Base-by-base conservation (phyloP, 1,284 basidiomycete genomes). In the Cystobasidium sp. region DNA sequence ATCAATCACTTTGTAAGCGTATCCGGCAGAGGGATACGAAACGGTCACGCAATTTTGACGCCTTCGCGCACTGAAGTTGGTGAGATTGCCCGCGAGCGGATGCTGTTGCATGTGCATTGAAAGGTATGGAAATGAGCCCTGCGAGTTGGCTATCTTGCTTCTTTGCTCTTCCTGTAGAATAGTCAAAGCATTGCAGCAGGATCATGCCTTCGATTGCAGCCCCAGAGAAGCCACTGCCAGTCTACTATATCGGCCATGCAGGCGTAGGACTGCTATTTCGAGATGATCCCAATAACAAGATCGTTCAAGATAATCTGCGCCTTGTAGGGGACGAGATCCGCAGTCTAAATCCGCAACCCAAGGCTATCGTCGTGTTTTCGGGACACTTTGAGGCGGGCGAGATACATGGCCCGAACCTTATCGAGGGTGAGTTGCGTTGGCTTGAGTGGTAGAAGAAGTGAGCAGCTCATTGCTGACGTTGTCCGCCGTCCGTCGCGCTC, bases 381-480 rank as follows among this genome's bases (percentile, higher is more conserved):
- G 62, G 62, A 18, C 62, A 64, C 22, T 64, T 64, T 31, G 62
- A 64, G 22, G 62, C 62, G 8, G 62, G 62, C 41, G 62, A 64
- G 43, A 64, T 64, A 24, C 62, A 64, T 47, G 62, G 62, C 16
- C 62, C 62, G 22, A 41, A 41, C 22, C 12, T 51, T 39, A 64
- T 64, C 16, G 62, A 64, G 62, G 62, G 56, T 59, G 14, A 39
- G 56, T 59, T 9, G 16, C 18, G 22, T 43, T 22, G 52, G 9
- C 14, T 14, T 49, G 46, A 49, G 14, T 14, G 6, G 46, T 1
- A 12, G 14, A 49, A 14, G 46, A 2, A 12, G n/a, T 1, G 2
- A 49, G 12, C 46, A n/a, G 12, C 14, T 49, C 46, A 3, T 49
- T 49, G 46, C 12, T 12, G n/a, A 12, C 6, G 46, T 14, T 6